Base-by-base conservation (phyloP, 2,329 filamentous ascomycete genomes). In the Pseudogymnoascus sp. region DNA sequence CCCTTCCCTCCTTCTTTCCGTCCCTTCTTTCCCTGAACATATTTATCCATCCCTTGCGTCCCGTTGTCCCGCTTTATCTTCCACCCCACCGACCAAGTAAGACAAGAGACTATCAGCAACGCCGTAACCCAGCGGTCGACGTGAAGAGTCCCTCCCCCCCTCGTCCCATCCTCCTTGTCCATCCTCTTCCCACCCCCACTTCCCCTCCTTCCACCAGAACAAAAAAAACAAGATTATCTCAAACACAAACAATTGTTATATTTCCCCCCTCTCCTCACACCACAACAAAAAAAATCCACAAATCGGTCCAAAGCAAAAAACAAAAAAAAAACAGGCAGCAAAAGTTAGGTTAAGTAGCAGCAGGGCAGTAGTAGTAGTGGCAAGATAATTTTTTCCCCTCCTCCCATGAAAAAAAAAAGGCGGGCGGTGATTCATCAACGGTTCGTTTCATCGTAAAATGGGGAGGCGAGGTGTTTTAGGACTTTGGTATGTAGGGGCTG, bases 201-300 rank as follows among this genome's bases (percentile, higher is more conserved):
- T 49, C 37, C 16, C 37, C 11, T 23, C 21, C 33, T 14, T 11
- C 12, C 5, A 19, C 19, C 35, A 8, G n/a, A 60, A 59, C 52
- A 38, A 64, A 58, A 63, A 62, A 63, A 63, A 65, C 64, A 67
- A 65, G 55, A 65, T 63, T 63, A 67, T 43, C 39, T 43, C 39
- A 43, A 43, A 43, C 39, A 43, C 39, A 43, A 43, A 43, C 21
- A 21, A 10, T 43, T 19, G 39, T 43, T 43, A 43, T 43, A 43
- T 21, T 43, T 43, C 39, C 37, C 14, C 35, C 35, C 12, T 38
- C 37, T 26, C 31, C 35, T 38, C 35, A n/a, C 39, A 43, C 35
- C 6, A 12, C 35, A 43, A 12, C 39, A 38, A 38, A n/a, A 5
- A 38, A 14, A 14, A n/a, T 4, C n/a, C n/a, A 38, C 5, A 38